Conservation (phyloP, 2,329 filamentous ascomycete species). For the Pseudogymnoascus sp. region DNA sequence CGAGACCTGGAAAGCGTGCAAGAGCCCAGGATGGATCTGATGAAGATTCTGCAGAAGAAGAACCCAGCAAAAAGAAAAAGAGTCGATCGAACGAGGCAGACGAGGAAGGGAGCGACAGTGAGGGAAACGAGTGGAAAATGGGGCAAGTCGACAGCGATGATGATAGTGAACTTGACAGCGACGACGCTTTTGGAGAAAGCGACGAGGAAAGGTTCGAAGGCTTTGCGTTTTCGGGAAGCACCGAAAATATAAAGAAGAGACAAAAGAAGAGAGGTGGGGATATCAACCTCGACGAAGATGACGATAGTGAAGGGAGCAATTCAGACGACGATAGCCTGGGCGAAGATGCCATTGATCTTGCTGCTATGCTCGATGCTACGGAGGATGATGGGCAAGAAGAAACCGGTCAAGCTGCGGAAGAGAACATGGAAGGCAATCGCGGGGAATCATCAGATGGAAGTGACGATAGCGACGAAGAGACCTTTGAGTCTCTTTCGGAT, state of each 20-base stretch:
- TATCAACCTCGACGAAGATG: conserved; percentile 45
- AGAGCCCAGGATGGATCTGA: conserved; percentile 37
- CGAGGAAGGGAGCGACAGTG: conserved; percentile 57
- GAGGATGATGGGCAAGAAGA: conserved; percentile 27
- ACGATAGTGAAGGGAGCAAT: conserved; percentile 32
- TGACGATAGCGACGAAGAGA: conserved; percentile 48
- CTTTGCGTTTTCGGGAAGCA: conserved; percentile 56
- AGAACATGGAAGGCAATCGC: conserved; percentile 46
- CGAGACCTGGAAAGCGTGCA: conserved; percentile 31
- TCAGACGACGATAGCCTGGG: conserved; percentile 64
- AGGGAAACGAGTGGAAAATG: conserved; percentile 61
- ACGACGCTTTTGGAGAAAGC: conserved; percentile 64
- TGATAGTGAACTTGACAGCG: conserved; percentile 63
- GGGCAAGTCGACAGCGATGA: conserved; percentile 59
- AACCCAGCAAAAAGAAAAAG: conserved; percentile 31
- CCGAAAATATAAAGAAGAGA: conserved; percentile 44
- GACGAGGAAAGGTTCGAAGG: conserved; percentile 65
- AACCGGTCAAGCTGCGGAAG: conserved; percentile 35
- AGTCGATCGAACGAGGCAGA: conserved; percentile 33
- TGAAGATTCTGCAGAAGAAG: conserved; percentile 31
- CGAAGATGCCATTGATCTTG: conserved; percentile 35
- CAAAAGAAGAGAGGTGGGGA: conserved; percentile 38
- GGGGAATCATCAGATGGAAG: conserved; percentile 42
- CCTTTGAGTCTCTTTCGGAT: conserved; percentile 40
- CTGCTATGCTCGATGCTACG: conserved; percentile 26